Evolutionary conservation across 2,329 filamentous ascomycete species (phyloP), one percentile per base, ranked within the genome.

Genomic region (Periconia digitata): DNA sequence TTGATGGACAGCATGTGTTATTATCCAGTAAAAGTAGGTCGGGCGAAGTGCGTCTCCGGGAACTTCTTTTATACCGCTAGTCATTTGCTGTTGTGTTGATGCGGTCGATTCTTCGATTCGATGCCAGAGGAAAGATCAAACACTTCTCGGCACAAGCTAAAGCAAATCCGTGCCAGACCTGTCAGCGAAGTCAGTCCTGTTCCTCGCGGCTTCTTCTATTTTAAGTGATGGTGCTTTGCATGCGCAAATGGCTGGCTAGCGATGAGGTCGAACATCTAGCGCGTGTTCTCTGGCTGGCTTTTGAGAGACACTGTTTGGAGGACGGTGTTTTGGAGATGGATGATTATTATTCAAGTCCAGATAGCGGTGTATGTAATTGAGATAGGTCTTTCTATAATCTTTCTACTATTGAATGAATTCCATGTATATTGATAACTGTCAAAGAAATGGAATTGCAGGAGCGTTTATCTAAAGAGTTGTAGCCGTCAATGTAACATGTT

Each of bases 31-130:
- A 49, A 68, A 24, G 50, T 72, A 40, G 36, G 21, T 8, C 73
- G 40, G 8, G 79, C 60, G 4, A 44, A 45, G 4, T 10, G 44
- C 24, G 1, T 74, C 62, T 52, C 78, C 76, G 0, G 62, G 50
- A 2, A 67, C 59, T 23, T 67, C 64, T 3, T 52, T 50, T 12
- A 78, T 50, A 20, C 57, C 50, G 43, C 12, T 24, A 15, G n/a
- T 29, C 39, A n/a, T 6, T 29, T 43, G 32, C 32, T n/a, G n/a
- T n/a, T n/a, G n/a, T n/a, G n/a, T n/a, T n/a, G n/a, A n/a, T n/a
- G n/a, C n/a, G n/a, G n/a, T n/a, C n/a, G n/a, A n/a, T n/a, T n/a
- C n/a, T n/a, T n/a, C n/a, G n/a, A n/a, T n/a, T n/a, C n/a, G n/a
- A 65, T 53, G 17, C 44, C 40, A 6, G 54, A 52, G n/a, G 62